Base-by-base conservation (phyloP, 345 rosid genomes). In the Brassica nigra region DNA sequence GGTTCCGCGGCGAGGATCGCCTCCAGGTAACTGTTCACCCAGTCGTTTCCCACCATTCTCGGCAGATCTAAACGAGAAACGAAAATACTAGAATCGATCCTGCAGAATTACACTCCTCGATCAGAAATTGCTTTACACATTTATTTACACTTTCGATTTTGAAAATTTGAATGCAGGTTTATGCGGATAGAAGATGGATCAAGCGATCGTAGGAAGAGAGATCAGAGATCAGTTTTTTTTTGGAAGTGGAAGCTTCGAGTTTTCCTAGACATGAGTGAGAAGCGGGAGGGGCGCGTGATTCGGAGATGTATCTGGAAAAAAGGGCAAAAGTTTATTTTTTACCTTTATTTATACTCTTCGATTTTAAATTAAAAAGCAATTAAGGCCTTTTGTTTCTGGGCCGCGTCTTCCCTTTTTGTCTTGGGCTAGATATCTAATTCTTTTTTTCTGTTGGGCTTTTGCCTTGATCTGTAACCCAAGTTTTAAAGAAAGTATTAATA, bases 1-100 rank as follows among this genome's bases (percentile, higher is more conserved):
- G 75, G 81, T 0, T 70, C 81, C 1, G 75, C 81, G 12, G 74
- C 81, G 63, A 77, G 81, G 70, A 77, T 77, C 70, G 81, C 81
- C 16, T 77, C 81, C 20, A 77, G 75, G 65, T 77, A 77, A 62
- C 81, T 70, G 8, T 77, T 77, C 23, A 77, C 75, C 81, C 81
- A 78, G 62, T 70, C 81, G 59, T 78, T 78, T 52, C 81, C 81
- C 71, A 71, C 81, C 81, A 78, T 78, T 37, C 30, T 34, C 9
- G 9, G 14, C 31, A 1, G 63, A 59, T 59, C 63, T 18, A 5
- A 55, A 18, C 28, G 28, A 55, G 1, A 8, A 8, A 55, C 0
- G 2, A 18, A 55, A 18, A 18, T 6, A 18, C 29, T 58, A 57
- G 12, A 57, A 0, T 28, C 62, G 62, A 9, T 58, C 30, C 20